Evolutionary conservation across 805 yeast genomes (phyloP), one percentile per base, ranked within the genome.

Genomic region (Saturnispora halmiae): DNA sequence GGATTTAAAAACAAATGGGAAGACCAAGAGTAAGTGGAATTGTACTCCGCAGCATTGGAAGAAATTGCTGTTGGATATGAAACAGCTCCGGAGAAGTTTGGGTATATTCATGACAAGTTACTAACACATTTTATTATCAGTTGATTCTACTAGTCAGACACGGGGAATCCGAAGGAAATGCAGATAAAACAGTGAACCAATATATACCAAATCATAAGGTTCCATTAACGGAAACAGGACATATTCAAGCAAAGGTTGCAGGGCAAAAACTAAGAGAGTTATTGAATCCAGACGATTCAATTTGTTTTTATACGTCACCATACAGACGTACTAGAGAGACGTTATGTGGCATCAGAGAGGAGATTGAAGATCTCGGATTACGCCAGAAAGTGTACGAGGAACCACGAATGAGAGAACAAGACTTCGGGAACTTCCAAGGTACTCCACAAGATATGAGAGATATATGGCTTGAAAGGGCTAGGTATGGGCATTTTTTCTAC

Each of bases 381-480:
- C 64, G 66, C 4, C 79, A 75, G 50, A 66, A 70, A 29, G 73
- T 82, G 2, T 71, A 76, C 49, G 96, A 88, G 58, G 96, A 88
- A 55, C 95, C 96, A 10, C 64, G 96, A 41, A 75, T 88, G 74
- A 69, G 96, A 47, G 96, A 88, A 56, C 96, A 88, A 60, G 96
- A 88, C 59, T 88, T 88, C 55, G 96, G 96, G 16, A 87, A 87
- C 56, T 87, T 86, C 60, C 96, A 87, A 63, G 76, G 82, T 41
- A 72, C 79, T 0, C 71, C 76, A 1, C 77, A 75, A 41, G 82
- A 76, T 48, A 87, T 87, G 94, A 80, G 79, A 49, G 66, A 69
- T 49, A 80, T 86, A 26, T 81, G 95, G 86, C 70, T 72, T 41
- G 94, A 84, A 51, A 64, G 96, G 35, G 88, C 94, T 0, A 75